phyloP scores from a whole-genome alignment of 1,284 basidiomycete genomes.

The Sporisorium reilianum region DNA sequence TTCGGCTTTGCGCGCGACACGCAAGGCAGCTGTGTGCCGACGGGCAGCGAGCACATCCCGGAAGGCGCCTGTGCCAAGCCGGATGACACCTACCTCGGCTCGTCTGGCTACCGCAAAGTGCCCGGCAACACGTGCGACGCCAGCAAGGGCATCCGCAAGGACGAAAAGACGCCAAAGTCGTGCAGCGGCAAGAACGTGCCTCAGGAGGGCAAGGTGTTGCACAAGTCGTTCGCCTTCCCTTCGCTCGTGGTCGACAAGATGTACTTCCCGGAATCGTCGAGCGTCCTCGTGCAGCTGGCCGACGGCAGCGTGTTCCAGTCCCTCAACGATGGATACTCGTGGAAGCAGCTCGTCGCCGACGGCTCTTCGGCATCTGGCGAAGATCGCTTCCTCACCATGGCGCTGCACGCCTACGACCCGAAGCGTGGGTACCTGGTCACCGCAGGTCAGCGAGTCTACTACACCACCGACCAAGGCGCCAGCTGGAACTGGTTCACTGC shows the following conservation, averaged over 20 bases:
- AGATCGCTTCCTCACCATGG: constrained; percentile 76
- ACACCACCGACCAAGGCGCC: constrained; percentile 82
- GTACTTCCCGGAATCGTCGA: constrained; percentile 80
- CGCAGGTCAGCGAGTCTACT: constrained; percentile 76
- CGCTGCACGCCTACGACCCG: constrained; percentile 82
- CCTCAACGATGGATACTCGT: constrained; percentile 91
- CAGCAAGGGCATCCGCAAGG: constrained; percentile 76
- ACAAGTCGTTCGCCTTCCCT: constrained; percentile 77
- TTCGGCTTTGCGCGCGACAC: constrained; percentile 85
- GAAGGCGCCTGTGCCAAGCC: constrained; percentile 77
- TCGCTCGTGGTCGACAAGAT: constrained; percentile 79
- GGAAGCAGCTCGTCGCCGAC: constrained; percentile 75
- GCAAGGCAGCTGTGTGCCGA: constrained; percentile 78
- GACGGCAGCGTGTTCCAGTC: constrained; percentile 91
- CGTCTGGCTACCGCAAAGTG: constrained; percentile 90
- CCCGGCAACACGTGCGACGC: constrained; percentile 89
- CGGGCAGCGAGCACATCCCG: constrained; percentile 86
- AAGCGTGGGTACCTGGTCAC: constrained; percentile 93
- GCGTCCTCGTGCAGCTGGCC: constrained; percentile 82
- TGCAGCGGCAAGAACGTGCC: constrained; percentile 74
- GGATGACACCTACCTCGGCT: constrained; percentile 80
- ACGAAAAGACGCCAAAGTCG: constrained; percentile 78
- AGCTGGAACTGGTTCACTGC: constrained; percentile 78
- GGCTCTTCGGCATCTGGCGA: constrained; percentile 67
- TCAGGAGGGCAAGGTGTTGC: constrained; percentile 69